Base-by-base conservation (phyloP, 371 early-diverging fungal species). In the Astathelohania contejeani region DNA sequence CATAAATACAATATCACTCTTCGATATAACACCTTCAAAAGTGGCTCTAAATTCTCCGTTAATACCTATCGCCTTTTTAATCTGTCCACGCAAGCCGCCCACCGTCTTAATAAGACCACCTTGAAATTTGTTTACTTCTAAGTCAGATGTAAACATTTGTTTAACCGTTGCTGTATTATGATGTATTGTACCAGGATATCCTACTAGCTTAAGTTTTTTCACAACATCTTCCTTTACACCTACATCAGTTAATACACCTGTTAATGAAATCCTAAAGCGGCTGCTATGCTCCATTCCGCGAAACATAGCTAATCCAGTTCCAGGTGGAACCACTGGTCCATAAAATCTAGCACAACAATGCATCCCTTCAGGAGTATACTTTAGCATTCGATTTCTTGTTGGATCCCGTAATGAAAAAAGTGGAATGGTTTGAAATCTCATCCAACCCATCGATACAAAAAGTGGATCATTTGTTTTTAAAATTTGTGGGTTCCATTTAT, bases 121-220 rank as follows among this genome's bases (percentile, higher is more conserved):
- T 72, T 90, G 87, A 70, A 96, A 94, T 74, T 88, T 87, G 61
- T 86, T 86, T n/a, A 93, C 96, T 71, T 99, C 99, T 16, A 92
- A 76, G 14, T 84, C 76, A 19, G 86, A 82, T n/a, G 82, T 88
- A 75, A 99, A 99, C 99, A 99, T 98, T 67, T 89, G 85, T 73
- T 84, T 88, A 62, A 99, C 79, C 66, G 91, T 89, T n/a, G 91
- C 96, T 9, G 92, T 90, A 76, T 96, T 92, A 64, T 85, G 88
- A 77, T 81, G 83, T 40, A 95, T 83, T 74, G 90, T 87, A 71
- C 78, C 80, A 85, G 72, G 94, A 46, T 77, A 76, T 62, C 99
- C 99, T 0, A 90, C 86, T 62, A 98, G 75, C 76, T 95, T 95
- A 32, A 94, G 81, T 77, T 95, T 96, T 77, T 98, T 97, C 62